Percentiles rank a stretch among this genome's conserved stretches.
Conservation (phyloP, 257 asterid species). For the Nicotiana sylvestris region DNA sequence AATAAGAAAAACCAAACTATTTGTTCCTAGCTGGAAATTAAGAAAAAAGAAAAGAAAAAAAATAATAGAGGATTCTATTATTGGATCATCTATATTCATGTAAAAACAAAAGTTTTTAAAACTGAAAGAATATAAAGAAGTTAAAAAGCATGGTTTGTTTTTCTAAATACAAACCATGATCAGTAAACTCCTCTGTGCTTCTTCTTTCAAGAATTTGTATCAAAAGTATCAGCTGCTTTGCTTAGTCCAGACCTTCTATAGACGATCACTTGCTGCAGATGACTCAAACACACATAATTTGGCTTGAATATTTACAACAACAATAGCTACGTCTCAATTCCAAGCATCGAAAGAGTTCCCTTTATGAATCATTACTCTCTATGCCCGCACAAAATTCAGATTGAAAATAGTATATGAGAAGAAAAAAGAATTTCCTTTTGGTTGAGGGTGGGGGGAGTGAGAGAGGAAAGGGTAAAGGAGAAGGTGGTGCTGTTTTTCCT, state of each 20-base stretch:
- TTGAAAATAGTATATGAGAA: background rate
- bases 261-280: background rate
- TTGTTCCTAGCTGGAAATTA: background rate
- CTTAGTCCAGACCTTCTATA: background rate
- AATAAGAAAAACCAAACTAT: background rate
- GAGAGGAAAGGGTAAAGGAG: background rate
- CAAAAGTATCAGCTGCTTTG: background rate
- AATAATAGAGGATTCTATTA: background rate
- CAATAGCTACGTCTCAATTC: background rate
- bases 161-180: background rate
- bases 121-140: background rate
- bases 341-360: background rate
- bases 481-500: background rate
- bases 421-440: background rate
- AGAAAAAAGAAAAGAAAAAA: background rate
- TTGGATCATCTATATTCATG: background rate
- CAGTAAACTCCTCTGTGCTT: too few species aligned
- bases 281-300: background rate
- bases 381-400: background rate
- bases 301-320: background rate
- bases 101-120: background rate
- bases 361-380: background rate
- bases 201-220: too few species aligned
- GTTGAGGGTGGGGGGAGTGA: background rate
- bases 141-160: background rate